Conservation (phyloP, 129 eudicot species). For the Glebionis coronaria region DNA sequence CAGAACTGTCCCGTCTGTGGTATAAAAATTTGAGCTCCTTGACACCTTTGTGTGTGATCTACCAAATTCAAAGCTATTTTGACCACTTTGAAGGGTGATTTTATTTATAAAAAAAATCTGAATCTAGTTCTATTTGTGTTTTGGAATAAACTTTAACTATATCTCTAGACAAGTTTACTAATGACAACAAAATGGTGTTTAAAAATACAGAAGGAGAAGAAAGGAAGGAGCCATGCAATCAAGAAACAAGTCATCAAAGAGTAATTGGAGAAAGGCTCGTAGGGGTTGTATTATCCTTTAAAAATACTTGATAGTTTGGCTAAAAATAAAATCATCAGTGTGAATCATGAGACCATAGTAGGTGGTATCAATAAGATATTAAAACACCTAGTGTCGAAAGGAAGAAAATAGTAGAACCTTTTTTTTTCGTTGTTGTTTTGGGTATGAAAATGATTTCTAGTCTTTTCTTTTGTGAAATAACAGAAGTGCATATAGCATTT, state of each 20-base stretch:
- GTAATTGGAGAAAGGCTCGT: slow-evolving; percentile 23
- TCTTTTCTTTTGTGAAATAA: slow-evolving; percentile 1
- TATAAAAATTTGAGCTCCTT: not conserved
- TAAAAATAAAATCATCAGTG: not conserved
- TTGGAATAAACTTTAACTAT: not conserved
- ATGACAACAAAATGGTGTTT: not conserved
- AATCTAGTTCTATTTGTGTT: not conserved
- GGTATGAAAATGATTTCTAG: not conserved
- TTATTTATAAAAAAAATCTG: not conserved
- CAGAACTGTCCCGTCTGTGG: not conserved
- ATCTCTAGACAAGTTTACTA: not conserved
- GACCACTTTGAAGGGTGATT: not conserved
- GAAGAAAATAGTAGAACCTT: not conserved
- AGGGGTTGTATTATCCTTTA: slow-evolving; percentile 16
- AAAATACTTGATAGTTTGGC: not conserved
- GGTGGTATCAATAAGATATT: not conserved
- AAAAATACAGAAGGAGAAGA: slow-evolving; percentile 20
- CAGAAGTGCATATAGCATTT: not conserved
- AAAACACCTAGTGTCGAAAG: not conserved
- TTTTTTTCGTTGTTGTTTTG: not conserved
- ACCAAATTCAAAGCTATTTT: not conserved
- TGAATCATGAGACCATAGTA: not conserved
- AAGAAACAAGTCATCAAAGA: slow-evolving; percentile 23
- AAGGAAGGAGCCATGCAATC: slow-evolving; percentile 22
- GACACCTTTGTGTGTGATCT: not conserved